phyloP scores from a whole-genome alignment of 305 asterid genomes.

The Fraxinus sp. region DNA sequence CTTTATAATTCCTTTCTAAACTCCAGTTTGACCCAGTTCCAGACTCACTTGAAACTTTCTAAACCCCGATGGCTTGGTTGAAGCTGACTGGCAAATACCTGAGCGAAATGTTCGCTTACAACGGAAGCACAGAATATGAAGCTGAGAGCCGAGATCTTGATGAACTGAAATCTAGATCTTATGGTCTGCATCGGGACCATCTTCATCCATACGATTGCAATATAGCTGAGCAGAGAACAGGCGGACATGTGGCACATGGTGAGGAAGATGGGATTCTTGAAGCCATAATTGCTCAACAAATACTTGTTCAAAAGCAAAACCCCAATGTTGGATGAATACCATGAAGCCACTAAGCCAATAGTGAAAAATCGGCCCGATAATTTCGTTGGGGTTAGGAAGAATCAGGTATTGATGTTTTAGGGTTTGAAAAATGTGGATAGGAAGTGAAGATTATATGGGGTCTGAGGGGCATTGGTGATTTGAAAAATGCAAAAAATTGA shows the following conservation, averaged over 20 bases:
- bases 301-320: constrained; percentile 70
- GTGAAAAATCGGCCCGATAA: constrained; percentile 57
- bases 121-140: constrained; percentile 66
- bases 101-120: constrained; percentile 64
- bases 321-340: constrained; percentile 81
- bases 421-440: constrained; percentile 19
- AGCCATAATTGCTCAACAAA: constrained; percentile 70
- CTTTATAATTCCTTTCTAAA: no score
- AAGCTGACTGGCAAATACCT: constrained; percentile 71
- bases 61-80: constrained; percentile 80
- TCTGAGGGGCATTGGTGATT: constrained; percentile 17
- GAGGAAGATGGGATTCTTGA: constrained; percentile 69
- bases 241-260: constrained; percentile 85
- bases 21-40: no score
- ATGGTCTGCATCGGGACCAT: constrained; percentile 75
- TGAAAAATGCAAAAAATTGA: constrained; percentile 29
- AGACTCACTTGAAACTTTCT: no score
- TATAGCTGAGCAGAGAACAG: constrained; percentile 54
- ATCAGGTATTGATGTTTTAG: constrained; percentile 22
- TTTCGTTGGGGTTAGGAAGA: constrained; percentile 33
- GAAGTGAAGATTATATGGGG: constrained; percentile 29
- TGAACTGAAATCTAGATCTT: constrained; percentile 65
- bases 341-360: constrained; percentile 60
- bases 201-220: constrained; percentile 78
- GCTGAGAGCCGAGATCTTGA: constrained; percentile 69